These are phyloP conservation scores for Fusarium bulbicola DNA, from an alignment of 2,329 filamentous ascomycete species.

Conservation along the genomic window DNA sequence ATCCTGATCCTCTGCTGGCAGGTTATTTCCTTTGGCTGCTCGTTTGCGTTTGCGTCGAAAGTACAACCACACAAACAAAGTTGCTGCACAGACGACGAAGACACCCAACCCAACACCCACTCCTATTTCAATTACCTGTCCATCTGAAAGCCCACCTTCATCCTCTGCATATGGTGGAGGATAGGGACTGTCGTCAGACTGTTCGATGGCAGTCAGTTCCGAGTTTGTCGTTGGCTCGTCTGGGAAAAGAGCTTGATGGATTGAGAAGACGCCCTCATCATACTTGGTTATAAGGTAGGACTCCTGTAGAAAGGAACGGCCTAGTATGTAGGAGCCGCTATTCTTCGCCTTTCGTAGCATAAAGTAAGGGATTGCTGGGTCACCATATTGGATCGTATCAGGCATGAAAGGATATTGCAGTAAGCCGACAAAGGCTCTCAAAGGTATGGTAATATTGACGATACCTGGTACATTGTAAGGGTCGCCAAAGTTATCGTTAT, in stretches of 20 bases:
- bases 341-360: conserved; percentile 67
- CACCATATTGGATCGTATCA: conserved; percentile 54
- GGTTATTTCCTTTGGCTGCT: conserved; percentile 32
- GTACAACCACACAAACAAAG: conserved; percentile 46
- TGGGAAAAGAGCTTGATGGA: conserved; percentile 66
- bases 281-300: conserved; percentile 68
- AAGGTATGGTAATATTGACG: conserved; percentile 65
- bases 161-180: conserved; percentile 45
- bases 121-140: conserved; percentile 57
- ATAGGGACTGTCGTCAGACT: conserved; percentile 57
- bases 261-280: conserved; percentile 61
- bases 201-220: conserved; percentile 54
- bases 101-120: conserved; percentile 55
- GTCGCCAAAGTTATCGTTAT: conserved; percentile 60
- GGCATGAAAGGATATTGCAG: conserved; percentile 61
- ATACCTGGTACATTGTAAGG: conserved; percentile 60
- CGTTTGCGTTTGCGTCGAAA: conserved; percentile 47
- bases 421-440: conserved; percentile 59
- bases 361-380: conserved; percentile 67
- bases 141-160: conserved; percentile 48
- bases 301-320: conserved; percentile 76
- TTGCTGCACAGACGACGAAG: conserved; percentile 42
- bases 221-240: conserved; percentile 51
- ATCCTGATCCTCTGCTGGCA: conserved; percentile 49
- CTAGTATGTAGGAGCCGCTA: conserved; percentile 67